A percentile compares a stretch with the other conserved stretches of the same genome.
phyloP scores from a whole-genome alignment of 2,329 filamentous ascomycete species.

The Fusarium nisikadoi region DNA sequence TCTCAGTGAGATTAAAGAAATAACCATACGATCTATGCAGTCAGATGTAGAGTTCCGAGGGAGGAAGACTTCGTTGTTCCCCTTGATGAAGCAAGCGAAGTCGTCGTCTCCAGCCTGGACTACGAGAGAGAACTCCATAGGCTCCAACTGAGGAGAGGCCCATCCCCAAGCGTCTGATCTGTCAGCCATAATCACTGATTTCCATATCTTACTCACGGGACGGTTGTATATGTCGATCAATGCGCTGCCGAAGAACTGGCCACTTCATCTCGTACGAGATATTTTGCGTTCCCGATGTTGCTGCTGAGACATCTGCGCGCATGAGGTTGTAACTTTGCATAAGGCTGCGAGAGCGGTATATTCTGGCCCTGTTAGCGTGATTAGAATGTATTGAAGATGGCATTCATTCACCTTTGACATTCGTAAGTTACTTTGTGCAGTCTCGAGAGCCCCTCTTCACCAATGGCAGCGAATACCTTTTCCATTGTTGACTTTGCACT shows the following conservation, averaged over 20 bases:
- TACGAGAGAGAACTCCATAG: constrained; percentile 21
- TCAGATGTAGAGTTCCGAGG: constrained; percentile 1
- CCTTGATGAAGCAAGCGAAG: constrained; percentile 18
- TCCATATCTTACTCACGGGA: neutral
- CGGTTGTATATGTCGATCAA: constrained; percentile 1
- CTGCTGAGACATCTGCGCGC: constrained; percentile 4
- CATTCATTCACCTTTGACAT: neutral
- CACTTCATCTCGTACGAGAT: constrained; percentile 9
- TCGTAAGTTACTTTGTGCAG: neutral
- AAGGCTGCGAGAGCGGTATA: constrained; percentile 20
- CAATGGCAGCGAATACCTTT: neutral
- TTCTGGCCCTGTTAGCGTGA: neutral
- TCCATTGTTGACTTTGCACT: neutral
- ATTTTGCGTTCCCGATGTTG: constrained; percentile 21
- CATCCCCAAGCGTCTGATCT: constrained; percentile 16
- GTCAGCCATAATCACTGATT: rapidly evolving
- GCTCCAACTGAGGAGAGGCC: constrained; percentile 9
- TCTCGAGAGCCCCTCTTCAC: neutral
- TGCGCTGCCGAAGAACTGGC: neutral
- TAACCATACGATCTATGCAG: constrained; percentile 14
- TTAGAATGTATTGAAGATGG: rapidly evolving
- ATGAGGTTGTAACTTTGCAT: constrained; percentile 31
- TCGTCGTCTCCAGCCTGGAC: neutral
- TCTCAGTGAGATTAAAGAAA: rapidly evolving
- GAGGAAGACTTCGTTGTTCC: constrained; percentile 28